phyloP scores from a whole-genome alignment of 495 filamentous ascomycete species.

The Cryomyces minteri region DNA sequence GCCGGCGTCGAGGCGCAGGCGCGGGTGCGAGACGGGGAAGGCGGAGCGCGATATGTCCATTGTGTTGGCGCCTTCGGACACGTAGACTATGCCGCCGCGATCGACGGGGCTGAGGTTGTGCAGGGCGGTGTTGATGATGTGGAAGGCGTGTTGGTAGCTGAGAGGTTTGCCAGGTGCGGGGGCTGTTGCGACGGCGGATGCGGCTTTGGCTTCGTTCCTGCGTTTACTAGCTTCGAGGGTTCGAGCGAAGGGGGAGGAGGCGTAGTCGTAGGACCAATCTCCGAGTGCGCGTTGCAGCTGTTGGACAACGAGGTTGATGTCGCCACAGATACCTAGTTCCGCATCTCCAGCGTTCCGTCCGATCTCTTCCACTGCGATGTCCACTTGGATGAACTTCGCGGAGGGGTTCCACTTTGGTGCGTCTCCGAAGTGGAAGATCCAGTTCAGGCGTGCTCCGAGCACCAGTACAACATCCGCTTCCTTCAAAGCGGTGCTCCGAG shows the following conservation, averaged over 20 bases:
- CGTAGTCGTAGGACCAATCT: conserved; percentile 25
- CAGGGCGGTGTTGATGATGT: conserved; percentile 31
- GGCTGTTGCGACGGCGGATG: conserved; percentile 21
- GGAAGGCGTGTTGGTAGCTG: conserved; percentile 35
- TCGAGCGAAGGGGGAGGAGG: conserved; percentile 18
- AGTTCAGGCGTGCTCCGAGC: conserved; percentile 42
- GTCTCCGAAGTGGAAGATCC: conserved; percentile 46
- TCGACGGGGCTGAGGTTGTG: conserved; percentile 22
- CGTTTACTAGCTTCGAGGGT: conserved; percentile 23
- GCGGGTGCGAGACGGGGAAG: conserved; percentile 38
- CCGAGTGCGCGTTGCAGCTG: conserved; percentile 26
- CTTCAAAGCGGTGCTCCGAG: conserved; percentile 37
- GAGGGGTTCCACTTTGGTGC: conserved; percentile 35
- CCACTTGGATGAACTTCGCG: conserved; percentile 40
- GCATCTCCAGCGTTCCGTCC: conserved; percentile 29
- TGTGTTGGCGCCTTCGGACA: conserved; percentile 49
- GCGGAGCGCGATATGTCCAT: conserved; percentile 48
- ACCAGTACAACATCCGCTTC: conserved; percentile 40
- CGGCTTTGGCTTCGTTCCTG: conserved; percentile 30
- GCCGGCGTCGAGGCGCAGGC: conserved; percentile 43
- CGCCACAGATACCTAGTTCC: conserved; percentile 31
- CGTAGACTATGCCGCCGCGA: conserved; percentile 35
- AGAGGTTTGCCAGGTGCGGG: conserved; percentile 24
- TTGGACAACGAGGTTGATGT: conserved; percentile 31
- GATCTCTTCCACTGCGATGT: conserved; percentile 38